Evolutionary conservation across 192 early-diverging fungal genomes (phyloP), one percentile per base, ranked within the genome.

Genomic region (Diversispora epigaea): DNA sequence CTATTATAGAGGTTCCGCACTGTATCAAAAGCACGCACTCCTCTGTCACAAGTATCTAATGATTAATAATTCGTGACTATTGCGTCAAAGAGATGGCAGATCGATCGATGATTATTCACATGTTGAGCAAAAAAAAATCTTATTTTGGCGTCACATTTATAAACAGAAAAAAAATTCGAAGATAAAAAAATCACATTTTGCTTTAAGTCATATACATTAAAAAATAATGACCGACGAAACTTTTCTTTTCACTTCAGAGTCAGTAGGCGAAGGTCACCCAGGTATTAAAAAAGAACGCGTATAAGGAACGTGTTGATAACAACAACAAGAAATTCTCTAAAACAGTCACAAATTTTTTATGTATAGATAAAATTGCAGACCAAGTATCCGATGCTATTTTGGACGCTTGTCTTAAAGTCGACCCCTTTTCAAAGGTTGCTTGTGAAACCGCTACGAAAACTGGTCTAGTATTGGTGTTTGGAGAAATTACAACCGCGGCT

Each of bases 401-500:
- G 75, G 97, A 98, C 85, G 97, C 95, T 56, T 93, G 92, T 87
- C 87, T 99, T 70, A 90, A 86, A 77, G 90, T 93, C 82, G 97
- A 99, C 83, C 91, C 91, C 67, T 89, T 95, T 84, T 99, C 97
- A 86, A 96, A 96, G 89, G 97, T 99, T 82, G 97, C 97, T 73
- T 97, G 96, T 84, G 97, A 99, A 87, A 99, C 97, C 61, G 97
- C 97, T 68, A 91, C 96, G 87, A 99, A 99, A 92, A 99, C 97
- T 78, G 97, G 97, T 82, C 95, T 99, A 94, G 91, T 99, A 86
- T 97, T 99, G 95, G 97, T 99, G 45, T 94, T 99, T 82, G 97
- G 97, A 84, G 97, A 99, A 87, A 99, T 99, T 88, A 96, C 96
- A 79, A 99, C 96, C 92, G 95, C 95, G 89, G 96, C 97, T 55